Evolutionary conservation across 225 moss, liverwort and hornwort genomes (phyloP), one percentile per base, ranked within the genome.

Genomic region (Bryoerythrophyllum caledonicum): DNA sequence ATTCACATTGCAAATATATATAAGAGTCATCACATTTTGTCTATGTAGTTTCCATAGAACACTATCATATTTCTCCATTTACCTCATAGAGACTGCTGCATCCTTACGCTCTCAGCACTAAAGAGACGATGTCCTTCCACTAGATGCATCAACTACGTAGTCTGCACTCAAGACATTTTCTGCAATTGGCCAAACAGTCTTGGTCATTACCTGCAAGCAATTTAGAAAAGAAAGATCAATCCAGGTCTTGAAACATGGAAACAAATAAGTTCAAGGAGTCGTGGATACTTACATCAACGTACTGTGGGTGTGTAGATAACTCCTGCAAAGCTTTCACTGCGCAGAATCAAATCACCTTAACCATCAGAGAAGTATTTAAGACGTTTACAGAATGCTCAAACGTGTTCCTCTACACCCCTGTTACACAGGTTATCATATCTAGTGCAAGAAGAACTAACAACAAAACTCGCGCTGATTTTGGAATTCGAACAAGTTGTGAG

Each of bases 301-400:
- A 40, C 52, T 21, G 56, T 56, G 82, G 78, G 55, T 85, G 80
- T 9, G 46, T 58, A 1, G 77, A 77, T 59, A 53, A 84, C 74
- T 79, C 58, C 62, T 71, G 40, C 77, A 87, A 53, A 59, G 82
- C 75, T 72, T 78, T 67, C 78, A 85, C 87, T 87, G 87, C 77
- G 74, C 74, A 77, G 16, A 63, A 57, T 14, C 2, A 43, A 43
- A 14, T 68, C 75, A 65, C 46, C 20, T 6, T 61, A 48, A 21
- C 35, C 16, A 26, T 46, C 20, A 63, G 32, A 21, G 56, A 21
- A 58, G 24, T 61, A 46, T 30, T 54, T 11, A 28, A 35, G 59
- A 4, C 44, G 67, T 11, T 32, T 16, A 26, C 44, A 32, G 16
- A 56, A 24, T n/a, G 14, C 58, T 57, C 23, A 65, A 0, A 65